Evolutionary conservation across 768 basidiomycete species (phyloP), one percentile per base, ranked within the genome.

Genomic region (Fomitopsis pulvina): DNA sequence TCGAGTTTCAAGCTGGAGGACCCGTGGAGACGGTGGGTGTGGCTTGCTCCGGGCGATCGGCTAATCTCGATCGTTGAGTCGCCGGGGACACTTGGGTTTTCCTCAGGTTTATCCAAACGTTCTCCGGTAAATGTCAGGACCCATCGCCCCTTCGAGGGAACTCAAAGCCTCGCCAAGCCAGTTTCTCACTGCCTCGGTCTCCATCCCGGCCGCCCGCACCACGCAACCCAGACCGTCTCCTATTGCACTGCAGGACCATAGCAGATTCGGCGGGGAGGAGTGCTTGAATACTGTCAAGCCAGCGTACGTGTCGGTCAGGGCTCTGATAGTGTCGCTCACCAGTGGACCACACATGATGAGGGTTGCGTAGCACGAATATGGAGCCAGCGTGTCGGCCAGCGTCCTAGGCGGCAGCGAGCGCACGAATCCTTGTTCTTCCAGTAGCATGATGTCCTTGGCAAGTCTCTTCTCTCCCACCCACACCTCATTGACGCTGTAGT

Each of bases 301-400:
- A 44, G 71, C 66, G 57, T 85, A 84, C 55, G 73, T 63, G 20
- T 54, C 65, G 21, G 66, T 60, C 43, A 97, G 69, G 42, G 72
- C 63, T 1, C 62, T 48, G 27, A 86, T 69, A 4, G 84, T 67
- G 1, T 59, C 58, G 40, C 69, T 66, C 18, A 83, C 71, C 48
- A 73, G 64, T 0, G 87, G 85, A 3, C 94, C 95, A 53, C 77
- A 79, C 52, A 97, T 75, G 53, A 96, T 71, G 18, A 95, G 66
- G 55, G 83, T 93, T 18, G 91, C 92, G 65, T 95, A 97, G 66
- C 92, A 94, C 7, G 86, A 77, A 62, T 95, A 97, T 2, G 92
- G 92, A 8, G 71, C 72, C 48, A 96, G 73, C 51, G 76, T 76
- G 40, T 83, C 78, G 8, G 63, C 69, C 38, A 91, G 75, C 4